Evolutionary conservation across 73 alveolate species (phyloP), one percentile per base, ranked within the genome.

Genomic region (Durusdinium trenchii): DNA sequence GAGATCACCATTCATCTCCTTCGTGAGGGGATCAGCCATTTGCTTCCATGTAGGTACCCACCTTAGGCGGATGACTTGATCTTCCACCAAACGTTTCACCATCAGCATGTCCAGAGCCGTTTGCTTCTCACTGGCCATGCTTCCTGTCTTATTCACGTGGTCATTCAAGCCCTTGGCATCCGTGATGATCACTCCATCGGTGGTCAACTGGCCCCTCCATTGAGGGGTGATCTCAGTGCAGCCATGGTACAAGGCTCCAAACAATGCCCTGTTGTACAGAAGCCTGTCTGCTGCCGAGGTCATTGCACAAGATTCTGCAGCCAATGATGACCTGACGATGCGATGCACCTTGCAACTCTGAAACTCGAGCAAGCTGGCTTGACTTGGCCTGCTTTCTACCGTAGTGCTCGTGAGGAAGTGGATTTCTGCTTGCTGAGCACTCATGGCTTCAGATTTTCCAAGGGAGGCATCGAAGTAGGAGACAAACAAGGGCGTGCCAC

Each of bases 381-480:
- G 61, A 32, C 93, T 36, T 48, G 51, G 16, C 75, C 50, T 5
- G 7, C 32, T 46, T 3, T 43, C 79, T 40, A 64, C n/a, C 43
- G 30, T 20, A 64, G 14, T 35, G 10, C 14, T 40, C 79, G n/a
- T n/a, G n/a, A n/a, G n/a, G n/a, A n/a, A n/a, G n/a, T n/a, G n/a
- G n/a, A n/a, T n/a, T n/a, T n/a, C 40, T 6, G 43, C 79, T 23
- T 32, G n/a, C 40, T 64, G 79, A 23, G 79, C 79, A 9, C 43
- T 32, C 79, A 64, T 23, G 40, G 6, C 79, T 40, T 64, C 79
- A 32, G 40, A 12, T 12, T 32, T 78, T 0, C 87, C 87, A 0
- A 78, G 60, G 6, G 87, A 78, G 38, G 87, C 87, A 40, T 78
- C 87, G 60, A 78, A 78, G 87, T 3, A 78, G 87, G 57, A 38